These are phyloP conservation scores for Coniochaeta ligniaria DNA, from an alignment of 2,329 filamentous ascomycete genomes.

Conservation along the genomic window DNA sequence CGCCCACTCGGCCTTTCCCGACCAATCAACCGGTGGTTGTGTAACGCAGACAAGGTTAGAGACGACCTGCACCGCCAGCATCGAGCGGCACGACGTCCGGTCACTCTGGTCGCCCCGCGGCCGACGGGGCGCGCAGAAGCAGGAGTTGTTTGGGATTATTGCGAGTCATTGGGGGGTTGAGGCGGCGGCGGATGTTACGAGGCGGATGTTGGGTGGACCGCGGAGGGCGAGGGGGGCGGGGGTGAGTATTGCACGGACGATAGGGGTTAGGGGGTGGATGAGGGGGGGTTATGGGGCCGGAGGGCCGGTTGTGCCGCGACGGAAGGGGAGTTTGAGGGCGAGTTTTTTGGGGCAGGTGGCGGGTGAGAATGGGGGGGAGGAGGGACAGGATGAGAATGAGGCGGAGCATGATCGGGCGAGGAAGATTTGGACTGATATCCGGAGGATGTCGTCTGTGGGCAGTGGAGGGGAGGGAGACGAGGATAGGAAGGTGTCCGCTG, in stretches of 20 bases:
- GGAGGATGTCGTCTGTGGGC: slow-evolving; percentile 8
- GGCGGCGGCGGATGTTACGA: slow-evolving; percentile 34
- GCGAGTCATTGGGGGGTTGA: slow-evolving; percentile 40
- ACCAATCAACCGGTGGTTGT: slow-evolving; percentile 10
- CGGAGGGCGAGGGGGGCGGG: not conserved
- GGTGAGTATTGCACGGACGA: not conserved
- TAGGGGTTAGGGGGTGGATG: not conserved
- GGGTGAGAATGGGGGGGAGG: not conserved
- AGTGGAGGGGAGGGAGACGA: not conserved
- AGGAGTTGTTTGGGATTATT: slow-evolving; percentile 34
- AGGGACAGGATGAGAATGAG: not conserved
- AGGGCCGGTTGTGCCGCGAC: not conserved
- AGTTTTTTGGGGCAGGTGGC: not conserved
- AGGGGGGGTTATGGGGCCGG: not conserved
- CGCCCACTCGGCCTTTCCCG: slow-evolving; percentile 47
- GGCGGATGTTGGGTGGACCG: slow-evolving; percentile 14
- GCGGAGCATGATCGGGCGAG: slow-evolving; percentile 4
- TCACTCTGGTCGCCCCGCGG: slow-evolving; percentile 46
- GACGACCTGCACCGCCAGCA: slow-evolving; percentile 42
- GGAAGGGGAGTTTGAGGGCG: not conserved
- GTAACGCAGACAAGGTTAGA: slow-evolving; percentile 40
- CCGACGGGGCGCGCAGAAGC: slow-evolving; percentile 10
- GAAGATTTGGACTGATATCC: slow-evolving; percentile 11
- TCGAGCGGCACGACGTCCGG: slow-evolving; percentile 38
- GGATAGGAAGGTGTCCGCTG: not conserved